These are phyloP conservation scores for Diaporthe longicolla DNA, from an alignment of 2,329 filamentous ascomycete species.

Conservation along the genomic window DNA sequence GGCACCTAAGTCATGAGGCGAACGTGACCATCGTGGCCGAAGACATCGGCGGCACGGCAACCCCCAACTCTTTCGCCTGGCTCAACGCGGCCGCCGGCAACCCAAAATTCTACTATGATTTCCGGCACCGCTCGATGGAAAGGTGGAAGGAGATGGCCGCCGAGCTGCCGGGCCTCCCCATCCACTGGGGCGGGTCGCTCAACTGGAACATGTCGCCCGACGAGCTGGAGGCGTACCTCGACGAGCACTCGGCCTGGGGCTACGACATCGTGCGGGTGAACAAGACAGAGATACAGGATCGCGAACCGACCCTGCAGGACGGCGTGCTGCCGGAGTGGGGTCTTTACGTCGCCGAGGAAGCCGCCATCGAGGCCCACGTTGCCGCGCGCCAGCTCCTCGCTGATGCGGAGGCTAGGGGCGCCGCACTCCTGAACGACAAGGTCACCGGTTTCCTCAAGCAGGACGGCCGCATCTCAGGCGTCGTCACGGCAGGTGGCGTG, in stretches of 20 bases:
- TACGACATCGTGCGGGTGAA: constrained; percentile 47
- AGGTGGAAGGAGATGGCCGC: constrained; percentile 47
- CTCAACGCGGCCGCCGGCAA: constrained; percentile 50
- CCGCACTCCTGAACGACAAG: constrained; percentile 40
- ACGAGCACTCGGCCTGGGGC: constrained; percentile 48
- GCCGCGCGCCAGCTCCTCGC: constrained; percentile 46
- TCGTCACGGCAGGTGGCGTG: constrained; percentile 42
- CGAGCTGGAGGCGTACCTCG: constrained; percentile 45
- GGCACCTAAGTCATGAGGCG: constrained; percentile 48
- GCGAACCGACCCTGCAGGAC: constrained; percentile 46
- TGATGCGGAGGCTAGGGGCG: constrained; percentile 43
- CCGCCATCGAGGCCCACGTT: constrained; percentile 50
- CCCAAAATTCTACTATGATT: constrained; percentile 49
- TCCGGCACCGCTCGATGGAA: constrained; percentile 49
- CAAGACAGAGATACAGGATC: constrained; percentile 42
- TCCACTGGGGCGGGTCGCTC: constrained; percentile 48
- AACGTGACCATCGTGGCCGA: constrained; percentile 50
- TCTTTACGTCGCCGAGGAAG: constrained; percentile 67
- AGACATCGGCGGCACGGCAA: constrained; percentile 50
- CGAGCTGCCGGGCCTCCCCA: constrained; percentile 46
- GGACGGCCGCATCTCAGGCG: constrained; percentile 41
- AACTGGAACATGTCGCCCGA: constrained; percentile 46
- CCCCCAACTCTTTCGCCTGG: constrained; percentile 52
- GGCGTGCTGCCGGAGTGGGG: constrained; percentile 38
- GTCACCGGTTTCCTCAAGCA: constrained; percentile 44